phyloP scores from a whole-genome alignment of 192 early-diverging fungal species.

The Rhizophlyctis rosea region DNA sequence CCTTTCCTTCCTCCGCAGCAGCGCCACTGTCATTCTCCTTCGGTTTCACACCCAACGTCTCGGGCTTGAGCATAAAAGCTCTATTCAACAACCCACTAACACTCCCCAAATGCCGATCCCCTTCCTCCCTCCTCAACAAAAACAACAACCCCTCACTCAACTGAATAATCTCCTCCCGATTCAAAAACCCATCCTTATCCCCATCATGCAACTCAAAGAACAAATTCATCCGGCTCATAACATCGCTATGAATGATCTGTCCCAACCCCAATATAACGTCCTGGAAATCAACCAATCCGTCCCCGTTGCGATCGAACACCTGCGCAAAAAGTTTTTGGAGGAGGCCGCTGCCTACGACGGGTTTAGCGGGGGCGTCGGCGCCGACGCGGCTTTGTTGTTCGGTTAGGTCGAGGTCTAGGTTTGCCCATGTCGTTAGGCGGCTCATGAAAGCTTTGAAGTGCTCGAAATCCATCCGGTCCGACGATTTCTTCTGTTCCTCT shows the following conservation, averaged over 20 bases:
- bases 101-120: constrained; percentile 54
- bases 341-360: constrained; percentile 34
- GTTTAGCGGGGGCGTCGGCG: constrained; percentile 19
- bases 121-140: constrained; percentile 57
- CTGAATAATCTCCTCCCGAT: constrained; percentile 75
- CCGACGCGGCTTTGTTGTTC: constrained; percentile 37
- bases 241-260: constrained; percentile 69
- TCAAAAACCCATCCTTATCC: constrained; percentile 61
- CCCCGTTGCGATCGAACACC: constrained; percentile 49
- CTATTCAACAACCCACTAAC: constrained; percentile 61
- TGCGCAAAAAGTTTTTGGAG: constrained; percentile 41
- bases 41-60: no score
- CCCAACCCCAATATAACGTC: constrained; percentile 77
- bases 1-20: constrained; percentile 18
- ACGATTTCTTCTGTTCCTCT: constrained; percentile 38
- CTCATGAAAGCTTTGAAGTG: constrained; percentile 60
- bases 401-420: constrained; percentile 32
- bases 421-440: constrained; percentile 43
- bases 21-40: constrained; percentile 19
- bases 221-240: constrained; percentile 71
- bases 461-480: constrained; percentile 70
- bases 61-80: constrained; percentile 56
- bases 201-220: constrained; percentile 83
- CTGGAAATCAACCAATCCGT: constrained; percentile 67
- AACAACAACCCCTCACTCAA: constrained; percentile 85